Evolutionary conservation across 768 basidiomycete genomes (phyloP), one percentile per base, ranked within the genome.

Genomic region (Cubamyces lactineus): DNA sequence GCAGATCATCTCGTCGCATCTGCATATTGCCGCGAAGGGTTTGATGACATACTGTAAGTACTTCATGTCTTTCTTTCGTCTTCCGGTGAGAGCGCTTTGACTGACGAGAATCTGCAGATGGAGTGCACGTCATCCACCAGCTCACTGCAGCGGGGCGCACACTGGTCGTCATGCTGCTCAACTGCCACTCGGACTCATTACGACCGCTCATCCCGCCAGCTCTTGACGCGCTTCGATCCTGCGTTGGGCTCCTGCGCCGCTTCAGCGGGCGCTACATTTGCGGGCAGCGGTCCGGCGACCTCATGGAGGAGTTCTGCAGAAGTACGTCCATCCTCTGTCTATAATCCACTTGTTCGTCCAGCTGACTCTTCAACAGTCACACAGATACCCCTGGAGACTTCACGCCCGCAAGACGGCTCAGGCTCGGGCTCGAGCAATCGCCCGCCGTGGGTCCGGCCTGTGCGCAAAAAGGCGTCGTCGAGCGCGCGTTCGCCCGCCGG

Each of bases 251-350:
- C n/a, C 75, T 96, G 61, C 78, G 92, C 58, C 82, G 93, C 39
- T 97, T 97, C 75, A 94, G 92, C 66, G 92, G 91, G 64, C 84
- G 94, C 48, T 97, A 97, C 76, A 86, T 96, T 21, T 96, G 95
- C 71, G 94, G 94, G 1, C 84, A 94, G 45, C 80, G 95, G 53
- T 93, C 91, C 48, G 93, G 94, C 28, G 95, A 96, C 75, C 82
- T 96, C 45, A 89, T 97, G 83, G 94, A 96, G 71, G 95, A 96
- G 73, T 95, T 96, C 73, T 96, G 95, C 77, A 86, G 94, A 71
- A 77, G 94, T 92, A 72, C 75, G 93, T 89, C 64, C 26, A 15
- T 38, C 15, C 43, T 57, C 21, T 17, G 30, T 5, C 4, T 17
- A n/a, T 54, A 26, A 48, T 21, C 38, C 13, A 12, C 3, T 19